Percentiles rank a stretch among this genome's conserved stretches.
Conservation (phyloP, 2,329 filamentous ascomycete genomes). For the Colletotrichum trifolii region DNA sequence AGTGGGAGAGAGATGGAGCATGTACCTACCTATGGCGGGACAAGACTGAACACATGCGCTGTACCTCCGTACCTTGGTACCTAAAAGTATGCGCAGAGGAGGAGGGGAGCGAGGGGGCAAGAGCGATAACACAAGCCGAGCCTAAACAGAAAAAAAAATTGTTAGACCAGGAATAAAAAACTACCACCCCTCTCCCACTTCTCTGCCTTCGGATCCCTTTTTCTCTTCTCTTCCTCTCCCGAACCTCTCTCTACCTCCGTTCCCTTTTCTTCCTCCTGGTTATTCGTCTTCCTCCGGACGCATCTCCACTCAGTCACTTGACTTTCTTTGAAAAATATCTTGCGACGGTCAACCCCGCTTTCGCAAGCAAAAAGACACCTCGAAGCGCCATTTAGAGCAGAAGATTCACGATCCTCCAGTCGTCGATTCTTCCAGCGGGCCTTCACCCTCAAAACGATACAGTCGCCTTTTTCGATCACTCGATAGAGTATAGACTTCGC, state of each 20-base stretch:
- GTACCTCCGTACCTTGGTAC: too few species aligned
- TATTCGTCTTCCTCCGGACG: slow-evolving; percentile 55
- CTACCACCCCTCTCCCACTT: slow-evolving; percentile 41
- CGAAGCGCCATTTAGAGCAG: slow-evolving; percentile 42
- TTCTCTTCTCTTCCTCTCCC: slow-evolving; percentile 42
- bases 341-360: slow-evolving; percentile 36
- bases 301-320: slow-evolving; percentile 50
- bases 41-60: too few species aligned
- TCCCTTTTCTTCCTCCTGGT: slow-evolving; percentile 47
- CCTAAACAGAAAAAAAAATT: background rate
- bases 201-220: slow-evolving; percentile 39
- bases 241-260: slow-evolving; percentile 46
- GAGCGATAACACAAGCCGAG: slow-evolving; percentile 33
- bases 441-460: slow-evolving; percentile 33
- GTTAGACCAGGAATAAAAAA: slow-evolving; percentile 47
- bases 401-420: slow-evolving; percentile 52
- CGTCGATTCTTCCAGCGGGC: slow-evolving; percentile 50
- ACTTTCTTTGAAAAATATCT: slow-evolving; percentile 37
- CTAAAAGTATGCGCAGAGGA: too few species aligned
- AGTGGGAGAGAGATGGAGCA: background rate
- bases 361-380: slow-evolving; percentile 27
- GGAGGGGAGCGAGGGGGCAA: slow-evolving; percentile 19
- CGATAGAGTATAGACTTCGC: slow-evolving; percentile 38
- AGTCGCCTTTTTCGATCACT: slow-evolving; percentile 34
- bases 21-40: too few species aligned